Base-by-base conservation (phyloP, 2,329 filamentous ascomycete species). In the Chaetoscypha palmicola region DNA sequence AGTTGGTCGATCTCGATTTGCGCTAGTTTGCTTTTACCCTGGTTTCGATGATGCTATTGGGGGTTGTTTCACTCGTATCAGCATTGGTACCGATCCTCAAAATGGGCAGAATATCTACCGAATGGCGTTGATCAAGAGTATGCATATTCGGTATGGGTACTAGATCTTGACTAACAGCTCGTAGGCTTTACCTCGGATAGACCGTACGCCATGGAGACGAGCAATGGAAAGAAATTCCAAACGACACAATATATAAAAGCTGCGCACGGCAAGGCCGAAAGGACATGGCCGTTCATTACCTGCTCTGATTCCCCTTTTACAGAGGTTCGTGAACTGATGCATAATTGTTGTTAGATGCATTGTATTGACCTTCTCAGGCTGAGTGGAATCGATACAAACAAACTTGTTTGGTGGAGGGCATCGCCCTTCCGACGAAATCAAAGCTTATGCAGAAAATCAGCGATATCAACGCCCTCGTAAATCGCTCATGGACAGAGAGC, bases 1-100 rank as follows among this genome's bases (percentile, higher is more conserved):
- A 45, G 77, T 98, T 46, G 87, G 90, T 38, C 79, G 92, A 50
- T 84, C 78, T 54, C 86, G 89, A 59, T 95, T 98, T 63, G 83
- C 85, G 5, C 81, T 91, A 58, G 84, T 95, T 43, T 96, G 89
- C 72, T 95, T 94, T 68, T 91, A 90, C 55, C 92, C 92, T 9
- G 83, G 83, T 3, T 96, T 98, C 54, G 86, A 94, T 44, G 70
- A 84, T 7, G 76, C 84, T 22, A 85, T 96, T 57, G 79, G 73
- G 12, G 88, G 88, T 40, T 94, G 89, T 64, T 98, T 85, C 62
- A 83, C 83, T 28, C 86, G 92, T 40, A 79, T 97, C 52, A 86
- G 82, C 50, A 78, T 96, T 45, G 91, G 90, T 1, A 75, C 83
- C 10, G 84, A 94, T 60, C 76, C 77, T 9, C 74, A 81, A 17